Evolutionary conservation across 345 rosid species (phyloP), one percentile per base, ranked within the genome.

Genomic region (Noccaea bulbosa): DNA sequence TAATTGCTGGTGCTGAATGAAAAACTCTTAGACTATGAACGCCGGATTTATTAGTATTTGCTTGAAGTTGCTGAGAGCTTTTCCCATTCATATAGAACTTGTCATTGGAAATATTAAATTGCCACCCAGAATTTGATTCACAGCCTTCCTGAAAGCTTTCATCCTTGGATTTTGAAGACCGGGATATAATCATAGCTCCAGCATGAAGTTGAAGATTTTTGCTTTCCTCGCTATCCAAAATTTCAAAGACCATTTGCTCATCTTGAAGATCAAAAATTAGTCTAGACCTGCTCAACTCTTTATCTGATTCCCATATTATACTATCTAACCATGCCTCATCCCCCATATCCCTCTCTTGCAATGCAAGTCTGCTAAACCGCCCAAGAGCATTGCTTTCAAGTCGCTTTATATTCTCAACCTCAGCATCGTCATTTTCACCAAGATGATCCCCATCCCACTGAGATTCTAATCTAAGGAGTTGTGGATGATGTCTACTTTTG

Each of bases 51-150:
- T 83, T 90, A 48, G 93, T 72, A 81, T 78, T 85, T 74, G 93
- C 73, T 65, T 89, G 97, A 78, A 87, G 74, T 64, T 89, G 97
- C 80, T 91, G 99, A 62, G 90, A 85, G 69, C 78, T 80, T 83
- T 94, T 94, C 71, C 91, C 90, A 72, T 87, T 94, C 79, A 83
- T 78, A 73, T 94, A 94, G 82, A 87, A 94, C 68, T 86, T 82
- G 82, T 94, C 99, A 80, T 94, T 94, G 38, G 96, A 87, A 80
- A 94, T 91, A 83, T 94, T 87, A 76, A 93, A 93, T 67, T 84
- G 85, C 93, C 96, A 86, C 76, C 88, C 84, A 81, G 86, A 59
- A 48, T 78, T 80, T 75, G 79, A 77, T 67, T 82, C 86, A 69
- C 62, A 81, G 48, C 68, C 75, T 79, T 87, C 90, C 49, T 62